These are phyloP conservation scores for Cercospora brassicicola DNA, from an alignment of 2,329 filamentous ascomycete species.

Conservation along the genomic window DNA sequence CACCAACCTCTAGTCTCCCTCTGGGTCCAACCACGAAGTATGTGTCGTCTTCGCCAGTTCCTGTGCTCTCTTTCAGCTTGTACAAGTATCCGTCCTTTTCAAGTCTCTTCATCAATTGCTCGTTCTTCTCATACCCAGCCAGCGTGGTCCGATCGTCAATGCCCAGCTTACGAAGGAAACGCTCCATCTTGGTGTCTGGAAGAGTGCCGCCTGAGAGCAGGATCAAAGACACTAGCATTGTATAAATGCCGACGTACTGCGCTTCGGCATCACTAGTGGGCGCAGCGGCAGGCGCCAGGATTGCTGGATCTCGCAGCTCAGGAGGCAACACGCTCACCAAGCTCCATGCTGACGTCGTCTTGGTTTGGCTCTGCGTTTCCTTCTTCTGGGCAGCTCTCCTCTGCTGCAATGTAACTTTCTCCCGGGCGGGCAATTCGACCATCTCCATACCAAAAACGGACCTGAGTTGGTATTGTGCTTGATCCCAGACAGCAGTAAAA, in stretches of 20 bases:
- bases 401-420: constrained; percentile 78
- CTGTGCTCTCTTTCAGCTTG: constrained; percentile 65
- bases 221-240: constrained; percentile 75
- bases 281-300: constrained; percentile 67
- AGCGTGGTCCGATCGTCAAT: constrained; percentile 69
- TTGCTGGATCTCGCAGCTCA: constrained; percentile 62
- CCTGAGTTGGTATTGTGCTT: constrained; percentile 71
- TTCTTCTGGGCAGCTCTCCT: constrained; percentile 66
- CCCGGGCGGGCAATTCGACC: constrained; percentile 74
- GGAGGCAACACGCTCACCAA: constrained; percentile 71
- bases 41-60: constrained; percentile 68
- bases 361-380: constrained; percentile 47
- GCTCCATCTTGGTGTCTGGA: constrained; percentile 73
- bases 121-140: constrained; percentile 62
- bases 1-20: constrained; percentile 79
- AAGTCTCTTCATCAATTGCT: constrained; percentile 71
- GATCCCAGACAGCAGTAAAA: constrained; percentile 75
- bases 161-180: constrained; percentile 73
- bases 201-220: constrained; percentile 69
- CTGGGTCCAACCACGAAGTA: constrained; percentile 84
- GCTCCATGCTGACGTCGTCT: constrained; percentile 61
- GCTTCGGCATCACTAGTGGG: constrained; percentile 68
- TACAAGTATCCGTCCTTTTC: constrained; percentile 81
- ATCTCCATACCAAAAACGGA: constrained; percentile 89
- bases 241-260: constrained; percentile 80